Percentiles rank a stretch among this genome's conserved stretches.
phyloP scores from a whole-genome alignment of 805 yeast species.

The Pichia nakasei region DNA sequence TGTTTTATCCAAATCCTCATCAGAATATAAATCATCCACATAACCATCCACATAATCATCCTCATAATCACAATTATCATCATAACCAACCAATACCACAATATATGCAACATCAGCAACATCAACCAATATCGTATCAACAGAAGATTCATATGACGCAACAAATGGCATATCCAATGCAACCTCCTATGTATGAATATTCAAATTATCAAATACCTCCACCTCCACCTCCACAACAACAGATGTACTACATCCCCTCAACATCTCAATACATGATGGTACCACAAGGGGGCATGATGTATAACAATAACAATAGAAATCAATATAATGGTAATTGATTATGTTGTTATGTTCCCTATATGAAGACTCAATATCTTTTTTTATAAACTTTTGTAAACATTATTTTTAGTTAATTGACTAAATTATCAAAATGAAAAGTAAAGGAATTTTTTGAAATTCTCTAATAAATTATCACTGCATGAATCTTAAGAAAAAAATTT shows the following conservation, averaged over 20 bases:
- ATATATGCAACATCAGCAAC: slow-evolving; percentile 1
- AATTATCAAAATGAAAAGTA: background rate
- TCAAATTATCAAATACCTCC: no score
- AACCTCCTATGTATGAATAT: no score
- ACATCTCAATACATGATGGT: background rate
- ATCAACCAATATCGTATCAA: background rate
- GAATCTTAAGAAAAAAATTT: no score
- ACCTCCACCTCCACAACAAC: no score
- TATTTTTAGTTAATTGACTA: background rate
- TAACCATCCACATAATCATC: background rate
- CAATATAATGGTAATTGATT: slow-evolving; percentile 1
- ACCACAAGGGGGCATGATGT: background rate
- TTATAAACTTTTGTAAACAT: background rate
- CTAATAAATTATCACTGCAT: no score
- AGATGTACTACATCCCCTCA: no score
- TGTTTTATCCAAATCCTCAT: background rate
- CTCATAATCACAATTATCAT: background rate
- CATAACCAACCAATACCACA: slow-evolving; percentile 2
- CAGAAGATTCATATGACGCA: background rate
- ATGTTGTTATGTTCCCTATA: background rate
- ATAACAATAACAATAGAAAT: background rate
- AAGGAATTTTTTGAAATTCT: background rate
- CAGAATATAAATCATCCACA: background rate
- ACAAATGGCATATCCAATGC: slow-evolving; percentile 26
- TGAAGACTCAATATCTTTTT: background rate